Conservation (phyloP, 1,284 basidiomycete species). For the Malassezia caprae region DNA sequence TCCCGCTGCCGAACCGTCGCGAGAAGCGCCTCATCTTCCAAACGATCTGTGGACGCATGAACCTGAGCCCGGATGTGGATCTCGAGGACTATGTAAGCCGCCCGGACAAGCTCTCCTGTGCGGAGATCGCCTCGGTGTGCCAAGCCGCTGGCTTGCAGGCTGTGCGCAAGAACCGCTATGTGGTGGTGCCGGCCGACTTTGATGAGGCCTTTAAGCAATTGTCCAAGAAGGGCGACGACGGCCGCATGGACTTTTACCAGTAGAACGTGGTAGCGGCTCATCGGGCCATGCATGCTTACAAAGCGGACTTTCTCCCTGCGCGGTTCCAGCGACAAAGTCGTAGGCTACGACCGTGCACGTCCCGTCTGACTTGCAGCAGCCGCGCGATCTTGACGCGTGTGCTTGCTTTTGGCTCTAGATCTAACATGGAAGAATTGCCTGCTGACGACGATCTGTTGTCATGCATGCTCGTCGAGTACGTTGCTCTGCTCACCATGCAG, state of each 20-base stretch:
- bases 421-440: constrained; percentile 42
- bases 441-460: constrained; percentile 46
- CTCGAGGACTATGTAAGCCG: constrained; percentile 96
- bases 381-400: constrained; percentile 1
- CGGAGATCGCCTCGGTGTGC: constrained; percentile 89
- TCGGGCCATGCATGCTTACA: constrained; percentile 14
- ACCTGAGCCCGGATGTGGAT: constrained; percentile 92
- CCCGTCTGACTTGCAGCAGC: background rate
- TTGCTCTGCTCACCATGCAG: constrained; percentile 16
- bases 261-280: constrained; percentile 6
- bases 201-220: constrained; percentile 54
- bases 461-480: constrained; percentile 43
- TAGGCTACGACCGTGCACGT: constrained; percentile 7
- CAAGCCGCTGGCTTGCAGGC: constrained; percentile 97
- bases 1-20: constrained; percentile 83
- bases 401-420: background rate
- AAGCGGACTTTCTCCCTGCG: background rate
- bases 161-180: constrained; percentile 91
- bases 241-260: constrained; percentile 46
- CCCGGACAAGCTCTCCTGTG: constrained; percentile 87
- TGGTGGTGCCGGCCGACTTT: constrained; percentile 92
- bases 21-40: constrained; percentile 98
- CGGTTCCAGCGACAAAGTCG: no score
- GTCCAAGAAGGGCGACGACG: constrained; percentile 44
- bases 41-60: constrained; percentile 95